Conservation (phyloP, 495 filamentous ascomycete species). For the Haplographium delicatum region DNA sequence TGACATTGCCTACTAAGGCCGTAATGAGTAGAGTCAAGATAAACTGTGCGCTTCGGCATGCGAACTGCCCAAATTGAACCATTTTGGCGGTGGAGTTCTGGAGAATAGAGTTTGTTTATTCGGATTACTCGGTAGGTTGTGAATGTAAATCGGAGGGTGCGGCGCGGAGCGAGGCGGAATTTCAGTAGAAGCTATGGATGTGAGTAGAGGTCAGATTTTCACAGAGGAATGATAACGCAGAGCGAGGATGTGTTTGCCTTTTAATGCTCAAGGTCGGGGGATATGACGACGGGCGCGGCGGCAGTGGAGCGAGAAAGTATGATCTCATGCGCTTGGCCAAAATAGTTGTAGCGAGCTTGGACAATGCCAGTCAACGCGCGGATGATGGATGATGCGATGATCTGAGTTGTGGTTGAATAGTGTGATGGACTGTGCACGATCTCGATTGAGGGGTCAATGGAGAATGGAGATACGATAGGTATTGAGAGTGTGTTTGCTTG, state of each 20-base stretch:
- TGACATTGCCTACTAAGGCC: slow-evolving; percentile 65
- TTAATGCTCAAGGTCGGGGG: background rate
- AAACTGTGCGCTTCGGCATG: slow-evolving; percentile 40
- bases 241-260: slow-evolving; percentile 1
- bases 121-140: background rate
- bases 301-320: background rate
- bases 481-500: too few relatives aligned
- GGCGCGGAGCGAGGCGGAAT: background rate
- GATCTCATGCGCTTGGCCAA: slow-evolving; percentile 15
- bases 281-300: background rate
- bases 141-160: background rate
- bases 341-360: slow-evolving; percentile 4
- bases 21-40: slow-evolving; percentile 62
- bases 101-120: background rate
- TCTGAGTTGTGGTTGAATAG: slow-evolving; percentile 1
- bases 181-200: background rate
- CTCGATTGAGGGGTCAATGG: too few relatives aligned
- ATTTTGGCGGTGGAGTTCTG: slow-evolving; percentile 10
- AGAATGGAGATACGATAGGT: too few relatives aligned
- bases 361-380: background rate
- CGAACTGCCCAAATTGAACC: slow-evolving; percentile 14
- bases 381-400: slow-evolving; percentile 7
- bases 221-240: too few relatives aligned
- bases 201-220: background rate
- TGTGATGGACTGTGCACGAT: too few relatives aligned